Evolutionary conservation across 768 basidiomycete species (phyloP).

Genomic region (Trametes cingulata): DNA sequence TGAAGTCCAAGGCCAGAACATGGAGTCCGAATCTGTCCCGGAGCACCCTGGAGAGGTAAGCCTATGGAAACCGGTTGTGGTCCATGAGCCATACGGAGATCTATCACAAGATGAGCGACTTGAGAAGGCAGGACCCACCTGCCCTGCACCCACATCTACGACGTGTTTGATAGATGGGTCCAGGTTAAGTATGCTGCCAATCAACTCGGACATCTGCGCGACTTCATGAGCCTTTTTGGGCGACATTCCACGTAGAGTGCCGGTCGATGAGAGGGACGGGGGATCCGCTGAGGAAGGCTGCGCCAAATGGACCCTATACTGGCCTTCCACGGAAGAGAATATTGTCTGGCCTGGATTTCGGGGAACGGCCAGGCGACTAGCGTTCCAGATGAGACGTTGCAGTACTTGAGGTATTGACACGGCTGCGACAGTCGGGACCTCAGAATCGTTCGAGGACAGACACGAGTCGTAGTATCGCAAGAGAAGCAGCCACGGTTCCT

Average conservation of each 20-base stretch:
- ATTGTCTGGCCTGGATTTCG: background rate
- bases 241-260: constrained; percentile 52
- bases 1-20: constrained; percentile 69
- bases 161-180: constrained; percentile 39
- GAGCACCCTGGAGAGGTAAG: constrained; percentile 60
- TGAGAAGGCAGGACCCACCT: constrained; percentile 38
- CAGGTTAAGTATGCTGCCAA: constrained; percentile 39
- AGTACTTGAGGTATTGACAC: background rate
- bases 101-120: background rate
- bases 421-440: background rate
- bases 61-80: constrained; percentile 40
- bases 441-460: background rate
- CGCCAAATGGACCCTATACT: background rate
- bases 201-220: constrained; percentile 57
- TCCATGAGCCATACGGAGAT: no score
- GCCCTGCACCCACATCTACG: constrained; percentile 77
- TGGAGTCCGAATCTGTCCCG: constrained; percentile 37
- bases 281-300: no score
- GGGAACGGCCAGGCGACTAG: background rate
- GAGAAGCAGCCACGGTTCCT: constrained; percentile 23
- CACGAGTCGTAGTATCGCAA: constrained; percentile 19
- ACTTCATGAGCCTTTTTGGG: constrained; percentile 81
- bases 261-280: no score
- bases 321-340: background rate
- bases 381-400: background rate